Evolutionary conservation across 495 filamentous ascomycete species (phyloP).

Genomic region (Wilcoxina mikolae): DNA sequence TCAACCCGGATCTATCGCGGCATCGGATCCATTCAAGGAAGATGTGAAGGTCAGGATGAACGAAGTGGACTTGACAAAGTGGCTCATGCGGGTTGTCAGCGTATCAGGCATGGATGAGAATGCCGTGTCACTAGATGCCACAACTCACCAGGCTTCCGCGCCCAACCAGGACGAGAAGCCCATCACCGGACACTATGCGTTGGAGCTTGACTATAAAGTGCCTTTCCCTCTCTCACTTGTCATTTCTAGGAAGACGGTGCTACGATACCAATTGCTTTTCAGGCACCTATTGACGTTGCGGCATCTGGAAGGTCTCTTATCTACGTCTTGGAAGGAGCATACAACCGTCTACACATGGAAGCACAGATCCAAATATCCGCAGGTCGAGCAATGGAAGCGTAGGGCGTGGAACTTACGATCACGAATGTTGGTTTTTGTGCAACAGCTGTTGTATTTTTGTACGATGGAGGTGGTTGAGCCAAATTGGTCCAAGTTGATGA

Average conservation of each 20-base stretch:
- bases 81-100: conserved; percentile 88
- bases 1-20: conserved; percentile 86
- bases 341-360: conserved; percentile 72
- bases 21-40: conserved; percentile 91
- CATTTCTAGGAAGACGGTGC: conserved; percentile 86
- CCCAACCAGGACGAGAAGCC: conserved; percentile 61
- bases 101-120: conserved; percentile 86
- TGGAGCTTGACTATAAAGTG: conserved; percentile 85
- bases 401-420: conserved; percentile 81
- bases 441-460: conserved; percentile 91
- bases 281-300: conserved; percentile 78
- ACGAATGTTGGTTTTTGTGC: conserved; percentile 91
- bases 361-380: conserved; percentile 55
- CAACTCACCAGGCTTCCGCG: conserved; percentile 18
- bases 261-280: conserved; percentile 90
- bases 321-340: conserved; percentile 78
- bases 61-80: conserved; percentile 77
- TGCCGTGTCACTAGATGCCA: conserved; percentile 32
- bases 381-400: conserved; percentile 82
- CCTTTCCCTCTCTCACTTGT: conserved; percentile 96
- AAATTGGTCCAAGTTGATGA: conserved; percentile 90
- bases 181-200: conserved; percentile 73
- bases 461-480: conserved; percentile 94
- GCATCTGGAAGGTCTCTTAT: conserved; percentile 71
- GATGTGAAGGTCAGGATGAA: conserved; percentile 97